These are phyloP conservation scores for Capsicum baccatum DNA, from an alignment of 257 asterid genomes.

Conservation along the genomic window DNA sequence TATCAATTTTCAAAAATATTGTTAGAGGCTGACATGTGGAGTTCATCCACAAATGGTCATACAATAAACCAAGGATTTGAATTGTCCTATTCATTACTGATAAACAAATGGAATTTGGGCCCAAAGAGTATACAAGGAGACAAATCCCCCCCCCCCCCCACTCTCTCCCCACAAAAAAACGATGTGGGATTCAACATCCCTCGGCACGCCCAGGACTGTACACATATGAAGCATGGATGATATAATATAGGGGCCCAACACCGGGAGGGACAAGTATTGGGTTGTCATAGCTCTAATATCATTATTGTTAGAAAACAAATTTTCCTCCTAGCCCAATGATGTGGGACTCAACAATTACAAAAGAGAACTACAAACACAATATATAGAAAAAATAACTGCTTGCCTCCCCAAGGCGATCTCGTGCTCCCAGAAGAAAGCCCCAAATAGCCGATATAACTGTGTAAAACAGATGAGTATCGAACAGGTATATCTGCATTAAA, in stretches of 20 bases:
- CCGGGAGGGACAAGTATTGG: not conserved
- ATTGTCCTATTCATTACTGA: not conserved
- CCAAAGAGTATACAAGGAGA: too few species aligned
- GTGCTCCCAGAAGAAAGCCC: constrained; percentile 96
- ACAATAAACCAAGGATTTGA: constrained; percentile 19
- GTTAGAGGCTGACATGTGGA: constrained; percentile 14
- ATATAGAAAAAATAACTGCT: constrained; percentile 25
- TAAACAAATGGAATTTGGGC: not conserved
- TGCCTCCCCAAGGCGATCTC: constrained; percentile 99
- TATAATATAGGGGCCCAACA: not conserved
- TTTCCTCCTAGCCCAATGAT: not conserved
- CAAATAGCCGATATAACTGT: constrained; percentile 82
- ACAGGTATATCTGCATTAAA: constrained; percentile 78
- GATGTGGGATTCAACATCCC: not conserved
- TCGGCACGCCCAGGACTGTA: not conserved
- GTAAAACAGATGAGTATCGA: constrained; percentile 90
- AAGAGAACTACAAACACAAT: not conserved
- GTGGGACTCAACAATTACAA: not conserved
- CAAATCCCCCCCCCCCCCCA: too few species aligned
- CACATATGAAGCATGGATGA: not conserved
- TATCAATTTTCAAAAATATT: constrained; percentile 37
- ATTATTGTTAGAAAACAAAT: not conserved
- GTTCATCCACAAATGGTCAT: not conserved
- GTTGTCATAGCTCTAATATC: not conserved
- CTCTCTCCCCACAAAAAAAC: not conserved